Evolutionary conservation across 257 asterid genomes (phyloP), one percentile per base, ranked within the genome.

Genomic region (Gentiana dahurica): DNA sequence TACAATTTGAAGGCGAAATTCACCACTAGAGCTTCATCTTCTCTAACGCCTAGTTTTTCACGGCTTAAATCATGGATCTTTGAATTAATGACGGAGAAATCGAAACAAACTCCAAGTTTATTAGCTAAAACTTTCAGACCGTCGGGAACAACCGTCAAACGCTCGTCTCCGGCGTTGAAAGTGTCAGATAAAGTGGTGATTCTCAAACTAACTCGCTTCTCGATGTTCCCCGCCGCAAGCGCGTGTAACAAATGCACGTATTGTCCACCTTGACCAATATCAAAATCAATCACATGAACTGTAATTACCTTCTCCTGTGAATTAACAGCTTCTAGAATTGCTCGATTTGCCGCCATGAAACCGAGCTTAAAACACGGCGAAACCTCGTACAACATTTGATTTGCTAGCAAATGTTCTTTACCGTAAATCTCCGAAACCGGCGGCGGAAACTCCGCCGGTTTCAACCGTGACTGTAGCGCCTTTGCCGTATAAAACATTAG

Each of bases 351-450:
- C 1, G 97, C 97, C 91, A 82, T 85, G 81, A 88, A 81, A 1
- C 95, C 94, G 32, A 88, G 88, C 77, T 83, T 85, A 71, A 88
- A 88, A 62, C 95, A 88, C 33, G 91, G 85, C 3, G 97, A 82
- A 1, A 37, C 73, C 4, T 85, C 90, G 62, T 82, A 82, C 34
- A 88, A 53, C 73, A 66, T 65, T 35, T 77, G 82, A 4, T 81
- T 81, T 9, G 94, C 54, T 4, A 4, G 24, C 0, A 61, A 45
- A 41, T 88, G 95, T 45, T 85, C 89, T 34, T 24, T 57, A 56
- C 58, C 66, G 57, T 54, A 65, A 13, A 85, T 54, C 59, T 70
- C 86, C 5, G 77, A 4, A 6, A 56, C 74, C 9, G 82, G 70
- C 8, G 72, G 67, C 0, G 87, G 67, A 51, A 58, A 66, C n/a